Evolutionary conservation across 805 yeast species (phyloP).

Genomic region (Ogataea parapolymorpha): DNA sequence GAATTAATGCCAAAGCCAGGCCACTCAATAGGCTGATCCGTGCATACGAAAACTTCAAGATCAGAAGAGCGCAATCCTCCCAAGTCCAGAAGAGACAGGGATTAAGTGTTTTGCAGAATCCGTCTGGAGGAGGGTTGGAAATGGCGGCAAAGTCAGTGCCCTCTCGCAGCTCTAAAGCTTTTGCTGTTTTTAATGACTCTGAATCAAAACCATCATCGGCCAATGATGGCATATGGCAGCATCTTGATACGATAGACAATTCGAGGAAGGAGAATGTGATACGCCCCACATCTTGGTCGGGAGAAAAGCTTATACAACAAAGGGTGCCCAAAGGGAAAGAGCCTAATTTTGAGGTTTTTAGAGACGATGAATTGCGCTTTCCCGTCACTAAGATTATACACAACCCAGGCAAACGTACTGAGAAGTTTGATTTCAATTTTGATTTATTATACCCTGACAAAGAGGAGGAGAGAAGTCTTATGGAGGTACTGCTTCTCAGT

Average conservation of each 20-base stretch:
- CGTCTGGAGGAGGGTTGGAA: constrained; percentile 25
- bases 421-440: constrained; percentile 57
- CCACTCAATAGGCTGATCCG: constrained; percentile 51
- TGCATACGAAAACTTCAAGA: constrained; percentile 43
- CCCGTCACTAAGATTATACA: constrained; percentile 50
- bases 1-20: constrained; percentile 59
- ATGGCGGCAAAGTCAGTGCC: constrained; percentile 4
- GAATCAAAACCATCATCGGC: constrained; percentile 2
- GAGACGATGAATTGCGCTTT: constrained; percentile 34
- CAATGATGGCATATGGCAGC: constrained; percentile 39
- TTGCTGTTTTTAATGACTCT: constrained; percentile 17
- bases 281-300: constrained; percentile 57
- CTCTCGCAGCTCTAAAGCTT: constrained; percentile 15
- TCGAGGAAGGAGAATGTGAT: constrained; percentile 64
- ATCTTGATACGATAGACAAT: constrained; percentile 45
- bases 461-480: constrained; percentile 42
- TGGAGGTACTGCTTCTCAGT: constrained; percentile 57
- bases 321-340: neutral
- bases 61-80: constrained; percentile 31
- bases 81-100: constrained; percentile 4
- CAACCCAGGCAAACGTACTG: constrained; percentile 57
- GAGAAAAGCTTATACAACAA: constrained; percentile 54
- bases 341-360: constrained; percentile 35
- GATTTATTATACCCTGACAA: constrained; percentile 48
- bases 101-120: constrained; percentile 15